Evolutionary conservation across 1,284 basidiomycete genomes (phyloP), one percentile per base, ranked within the genome.

Genomic region (Amylostereum areolatum): DNA sequence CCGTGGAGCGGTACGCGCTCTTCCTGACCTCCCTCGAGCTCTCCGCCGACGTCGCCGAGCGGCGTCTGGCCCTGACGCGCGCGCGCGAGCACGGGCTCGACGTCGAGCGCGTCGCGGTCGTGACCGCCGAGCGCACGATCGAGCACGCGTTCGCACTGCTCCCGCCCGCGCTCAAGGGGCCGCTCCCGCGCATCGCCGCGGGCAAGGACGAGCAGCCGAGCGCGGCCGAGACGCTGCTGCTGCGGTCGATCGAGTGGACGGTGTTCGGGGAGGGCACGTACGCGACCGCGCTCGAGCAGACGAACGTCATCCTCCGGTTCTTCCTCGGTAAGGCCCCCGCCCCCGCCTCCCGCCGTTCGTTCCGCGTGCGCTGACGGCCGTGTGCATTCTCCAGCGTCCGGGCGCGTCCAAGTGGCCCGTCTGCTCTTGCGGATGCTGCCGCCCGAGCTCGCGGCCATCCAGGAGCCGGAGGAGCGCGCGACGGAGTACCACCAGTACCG

Each of bases 191-290:
- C 1, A 72, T 78, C 31, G 67, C 68, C 1, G 54, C 76, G 30
- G 43, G 44, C n/a, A 45, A 34, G 3, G 33, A 36, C 35, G 80
- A 80, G 54, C 68, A 73, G 30, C 67, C 73, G 0, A 75, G 70
- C 1, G 78, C 81, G 10, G 65, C 67, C 1, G 90, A 96, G 62
- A 66, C 74, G 37, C 68, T 88, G 44, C 73, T 99, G 7, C 77
- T 97, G 45, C 80, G 92, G 7, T 89, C 90, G 0, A 85, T 98
- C 50, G 95, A 98, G 62, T 99, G 96, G 96, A 89, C 96, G 42
- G 89, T 83, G 0, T 89, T 92, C 64, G 72, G 80, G 54, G 78
- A 83, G 37, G 69, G 76, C 18, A 96, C 92, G 1, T 82, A 85
- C 55, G 69, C 73, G n/a, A 83, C 83, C 12, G 92, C 92, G 0